Percentiles rank a stretch among this genome's conserved stretches.
Evolutionary conservation across 1,284 basidiomycete species (phyloP).

Genomic region (Ustilago loliicola): DNA sequence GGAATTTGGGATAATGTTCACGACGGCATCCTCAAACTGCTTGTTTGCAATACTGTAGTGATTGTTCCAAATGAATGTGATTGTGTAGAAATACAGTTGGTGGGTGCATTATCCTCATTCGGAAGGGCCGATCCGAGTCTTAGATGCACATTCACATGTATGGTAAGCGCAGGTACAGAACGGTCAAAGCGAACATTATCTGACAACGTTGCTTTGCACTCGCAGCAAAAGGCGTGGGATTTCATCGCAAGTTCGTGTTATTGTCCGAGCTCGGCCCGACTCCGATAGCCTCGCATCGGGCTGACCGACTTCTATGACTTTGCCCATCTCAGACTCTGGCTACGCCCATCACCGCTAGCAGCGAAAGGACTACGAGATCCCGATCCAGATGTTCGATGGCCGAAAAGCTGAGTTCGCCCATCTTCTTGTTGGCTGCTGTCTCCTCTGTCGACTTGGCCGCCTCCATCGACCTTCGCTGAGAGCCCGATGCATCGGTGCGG

Average conservation of each 20-base stretch:
- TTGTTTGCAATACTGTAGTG: background rate
- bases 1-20: background rate
- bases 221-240: background rate
- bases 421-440: conserved; percentile 11
- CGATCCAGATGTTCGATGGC: conserved; percentile 15
- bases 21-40: background rate
- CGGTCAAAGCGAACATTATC: too few species aligned
- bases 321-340: conserved; percentile 14
- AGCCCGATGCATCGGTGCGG: background rate
- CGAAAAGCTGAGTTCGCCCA: conserved; percentile 31
- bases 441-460: background rate
- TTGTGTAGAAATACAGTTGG: background rate
- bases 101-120: too few species aligned
- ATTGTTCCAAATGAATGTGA: background rate
- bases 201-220: background rate
- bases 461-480: background rate
- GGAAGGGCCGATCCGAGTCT: background rate
- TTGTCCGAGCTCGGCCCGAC: conserved; percentile 9
- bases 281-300: background rate
- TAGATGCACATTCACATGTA: background rate
- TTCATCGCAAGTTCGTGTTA: background rate
- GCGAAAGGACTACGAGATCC: conserved; percentile 35
- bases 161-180: background rate
- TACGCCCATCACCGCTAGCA: conserved; percentile 42
- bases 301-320: background rate